Evolutionary conservation across 768 basidiomycete species (phyloP).

Genomic region (Psilocybe cyanescens): DNA sequence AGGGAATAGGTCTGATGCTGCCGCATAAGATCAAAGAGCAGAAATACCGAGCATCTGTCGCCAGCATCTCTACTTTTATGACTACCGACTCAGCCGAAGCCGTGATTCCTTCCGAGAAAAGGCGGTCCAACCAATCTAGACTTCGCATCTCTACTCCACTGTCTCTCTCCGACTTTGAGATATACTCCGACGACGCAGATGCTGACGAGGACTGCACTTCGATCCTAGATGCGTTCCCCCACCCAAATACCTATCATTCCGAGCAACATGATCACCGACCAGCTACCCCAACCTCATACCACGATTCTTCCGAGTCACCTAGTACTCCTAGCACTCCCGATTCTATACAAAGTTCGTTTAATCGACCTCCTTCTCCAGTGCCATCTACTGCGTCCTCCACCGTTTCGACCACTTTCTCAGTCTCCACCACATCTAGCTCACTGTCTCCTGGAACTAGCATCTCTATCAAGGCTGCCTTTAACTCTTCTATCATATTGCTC

Average conservation of each 20-base stretch:
- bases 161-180: constrained; percentile 40
- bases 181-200: constrained; percentile 32
- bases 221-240: constrained; percentile 44
- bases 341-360: constrained; percentile 17
- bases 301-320: constrained; percentile 9
- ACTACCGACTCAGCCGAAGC: constrained; percentile 63
- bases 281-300: constrained; percentile 28
- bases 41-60: constrained; percentile 45
- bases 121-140: constrained; percentile 9
- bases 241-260: constrained; percentile 39
- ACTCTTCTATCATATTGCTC: constrained; percentile 62
- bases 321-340: constrained; percentile 12
- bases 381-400: constrained; percentile 18
- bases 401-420: constrained; percentile 14
- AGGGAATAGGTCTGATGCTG: constrained; percentile 41
- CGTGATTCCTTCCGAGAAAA: constrained; percentile 43
- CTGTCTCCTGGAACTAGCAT: constrained; percentile 36
- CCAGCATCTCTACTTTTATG: constrained; percentile 60
- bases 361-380: constrained; percentile 41
- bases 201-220: constrained; percentile 36
- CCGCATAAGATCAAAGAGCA: constrained; percentile 38
- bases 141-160: constrained; percentile 37
- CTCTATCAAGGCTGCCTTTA: constrained; percentile 67
- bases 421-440: constrained; percentile 29
- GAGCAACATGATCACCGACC: constrained; percentile 37